Conservation (phyloP, 768 basidiomycete genomes). For the Tulasnella sp. region DNA sequence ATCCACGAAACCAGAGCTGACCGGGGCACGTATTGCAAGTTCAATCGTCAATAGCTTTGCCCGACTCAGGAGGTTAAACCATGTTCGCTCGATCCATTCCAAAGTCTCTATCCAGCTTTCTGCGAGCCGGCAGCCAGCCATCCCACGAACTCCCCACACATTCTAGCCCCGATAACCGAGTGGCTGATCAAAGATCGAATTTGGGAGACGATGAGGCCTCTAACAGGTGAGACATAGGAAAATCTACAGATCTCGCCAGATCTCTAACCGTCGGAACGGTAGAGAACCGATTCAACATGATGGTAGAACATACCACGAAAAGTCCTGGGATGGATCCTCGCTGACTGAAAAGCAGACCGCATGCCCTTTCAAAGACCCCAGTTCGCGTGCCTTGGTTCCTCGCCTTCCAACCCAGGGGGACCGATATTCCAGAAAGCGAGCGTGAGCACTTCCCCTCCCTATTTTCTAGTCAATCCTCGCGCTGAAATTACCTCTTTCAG, state of each 20-base stretch:
- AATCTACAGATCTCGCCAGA: background rate
- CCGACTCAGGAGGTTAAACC: background rate
- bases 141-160: background rate
- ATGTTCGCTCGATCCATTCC: background rate
- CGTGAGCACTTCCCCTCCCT: background rate
- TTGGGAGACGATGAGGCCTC: background rate
- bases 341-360: background rate
- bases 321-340: background rate
- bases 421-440: background rate
- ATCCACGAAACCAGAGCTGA: no score
- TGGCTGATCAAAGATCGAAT: background rate
- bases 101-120: background rate
- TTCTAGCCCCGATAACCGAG: background rate
- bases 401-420: background rate
- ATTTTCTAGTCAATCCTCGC: background rate
- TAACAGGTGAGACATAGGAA: no score
- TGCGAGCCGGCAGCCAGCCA: background rate
- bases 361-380: background rate
- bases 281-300: background rate
- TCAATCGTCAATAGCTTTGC: background rate
- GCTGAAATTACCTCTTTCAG: background rate
- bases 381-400: background rate
- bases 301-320: background rate
- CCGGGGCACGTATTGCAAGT: background rate
- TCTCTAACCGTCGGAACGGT: background rate